These are phyloP conservation scores for Entoloma clypeatum DNA, from an alignment of 1,284 basidiomycete species.

Conservation along the genomic window DNA sequence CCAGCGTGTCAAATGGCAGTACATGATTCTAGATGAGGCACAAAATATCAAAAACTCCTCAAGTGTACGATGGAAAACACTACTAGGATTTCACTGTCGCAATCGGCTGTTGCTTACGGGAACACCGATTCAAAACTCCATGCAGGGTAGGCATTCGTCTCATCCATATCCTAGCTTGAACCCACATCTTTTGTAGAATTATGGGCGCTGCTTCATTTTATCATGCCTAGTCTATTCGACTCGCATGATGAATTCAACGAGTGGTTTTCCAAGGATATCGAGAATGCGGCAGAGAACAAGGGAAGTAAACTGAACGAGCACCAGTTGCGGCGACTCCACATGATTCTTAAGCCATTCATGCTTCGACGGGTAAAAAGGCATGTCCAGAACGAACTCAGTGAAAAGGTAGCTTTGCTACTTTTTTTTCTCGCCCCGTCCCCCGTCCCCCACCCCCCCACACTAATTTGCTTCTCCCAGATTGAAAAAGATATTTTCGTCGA, in stretches of 20 bases:
- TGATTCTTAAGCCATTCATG: constrained; percentile 99
- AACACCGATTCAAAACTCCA: constrained; percentile 99
- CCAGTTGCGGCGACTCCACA: constrained; percentile 92
- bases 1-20: constrained; percentile 98
- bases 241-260: constrained; percentile 99
- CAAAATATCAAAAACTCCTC: constrained; percentile 99
- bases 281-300: constrained; percentile 91
- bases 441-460: no score
- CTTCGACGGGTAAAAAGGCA: constrained; percentile 95
- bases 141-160: constrained; percentile 75
- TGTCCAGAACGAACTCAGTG: constrained; percentile 99
- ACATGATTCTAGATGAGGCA: constrained; percentile 99
- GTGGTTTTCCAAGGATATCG: constrained; percentile 99
- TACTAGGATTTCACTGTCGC: constrained; percentile 93
- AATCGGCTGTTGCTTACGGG: constrained; percentile 95
- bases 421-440: no score
- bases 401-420: no score
- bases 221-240: constrained; percentile 99
- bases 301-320: constrained; percentile 92
- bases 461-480: constrained; percentile 53
- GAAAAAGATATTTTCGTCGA: constrained; percentile 97
- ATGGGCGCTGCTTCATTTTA: constrained; percentile 99
- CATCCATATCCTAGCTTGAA: constrained; percentile 1
- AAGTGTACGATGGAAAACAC: constrained; percentile 97
- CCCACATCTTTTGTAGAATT: constrained; percentile 59